Evolutionary conservation across 2,329 filamentous ascomycete species (phyloP).

Genomic region (Clonostachys chloroleuca): DNA sequence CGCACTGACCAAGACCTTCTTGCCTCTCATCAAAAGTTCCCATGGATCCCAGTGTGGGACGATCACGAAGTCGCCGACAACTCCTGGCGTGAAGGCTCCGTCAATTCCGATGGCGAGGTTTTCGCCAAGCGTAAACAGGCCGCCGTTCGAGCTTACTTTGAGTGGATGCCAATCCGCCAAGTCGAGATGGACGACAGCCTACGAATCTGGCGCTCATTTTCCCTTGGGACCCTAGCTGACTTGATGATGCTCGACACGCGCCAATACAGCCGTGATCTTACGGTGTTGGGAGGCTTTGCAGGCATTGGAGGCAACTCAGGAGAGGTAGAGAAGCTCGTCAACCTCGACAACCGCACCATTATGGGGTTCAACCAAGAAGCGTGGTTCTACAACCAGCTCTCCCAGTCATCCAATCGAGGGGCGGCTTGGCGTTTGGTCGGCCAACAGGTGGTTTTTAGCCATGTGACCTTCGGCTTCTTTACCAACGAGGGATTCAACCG

Average conservation of each 20-base stretch:
- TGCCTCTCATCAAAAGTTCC: conserved; percentile 25
- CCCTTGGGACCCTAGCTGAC: conserved; percentile 57
- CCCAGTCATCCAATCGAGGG: conserved; percentile 47
- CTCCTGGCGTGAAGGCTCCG: conserved; percentile 53
- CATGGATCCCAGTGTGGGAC: conserved; percentile 31
- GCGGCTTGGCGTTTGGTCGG: conserved; percentile 65
- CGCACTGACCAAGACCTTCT: conserved; percentile 26
- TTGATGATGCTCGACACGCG: conserved; percentile 63
- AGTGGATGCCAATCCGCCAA: conserved; percentile 34
- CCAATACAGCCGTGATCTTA: conserved; percentile 60
- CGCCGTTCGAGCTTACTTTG: conserved; percentile 62
- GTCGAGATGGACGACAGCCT: conserved; percentile 61
- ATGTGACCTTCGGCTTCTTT: conserved; percentile 20
- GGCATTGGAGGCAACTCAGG: not conserved
- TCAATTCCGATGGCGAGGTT: conserved; percentile 62
- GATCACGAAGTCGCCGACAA: conserved; percentile 48
- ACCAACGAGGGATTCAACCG: conserved; percentile 11
- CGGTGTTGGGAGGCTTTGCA: conserved; percentile 20
- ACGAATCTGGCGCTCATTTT: conserved; percentile 60
- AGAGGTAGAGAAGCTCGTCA: conserved; percentile 45
- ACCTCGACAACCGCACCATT: conserved; percentile 59
- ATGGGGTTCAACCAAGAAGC: conserved; percentile 68
- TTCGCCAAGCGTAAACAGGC: conserved; percentile 66
- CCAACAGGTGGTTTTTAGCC: conserved; percentile 61
- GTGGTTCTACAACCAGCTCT: conserved; percentile 61